Percentiles rank a stretch among this genome's conserved stretches.
These are phyloP conservation scores for Trichoderma pleuroti DNA, from an alignment of 2,329 filamentous ascomycete genomes.

Conservation along the genomic window DNA sequence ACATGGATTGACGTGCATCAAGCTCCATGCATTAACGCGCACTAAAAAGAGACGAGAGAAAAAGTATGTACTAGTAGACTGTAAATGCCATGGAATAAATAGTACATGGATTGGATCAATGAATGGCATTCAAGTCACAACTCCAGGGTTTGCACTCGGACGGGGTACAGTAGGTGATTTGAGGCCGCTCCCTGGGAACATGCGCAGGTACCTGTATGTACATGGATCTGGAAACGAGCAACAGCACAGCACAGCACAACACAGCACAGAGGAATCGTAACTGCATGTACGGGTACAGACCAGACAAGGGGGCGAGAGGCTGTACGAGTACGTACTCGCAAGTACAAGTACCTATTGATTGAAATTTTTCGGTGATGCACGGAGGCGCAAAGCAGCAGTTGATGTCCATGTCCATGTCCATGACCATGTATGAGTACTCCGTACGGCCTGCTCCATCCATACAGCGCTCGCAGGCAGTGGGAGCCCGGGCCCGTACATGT, in stretches of 20 bases:
- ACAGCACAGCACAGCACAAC: too few relatives aligned
- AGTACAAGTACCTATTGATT: too few relatives aligned
- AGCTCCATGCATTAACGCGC: background rate
- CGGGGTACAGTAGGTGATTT: too few relatives aligned
- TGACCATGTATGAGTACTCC: background rate
- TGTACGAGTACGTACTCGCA: background rate
- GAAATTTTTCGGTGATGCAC: background rate
- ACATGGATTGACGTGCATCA: background rate
- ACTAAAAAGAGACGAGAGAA: background rate
- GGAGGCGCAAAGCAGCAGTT: background rate
- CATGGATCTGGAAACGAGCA: too few relatives aligned
- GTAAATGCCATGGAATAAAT: too few relatives aligned
- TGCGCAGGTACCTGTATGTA: too few relatives aligned
- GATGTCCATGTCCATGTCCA: background rate
- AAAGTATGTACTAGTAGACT: too few relatives aligned
- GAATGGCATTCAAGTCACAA: too few relatives aligned
- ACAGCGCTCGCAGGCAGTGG: background rate
- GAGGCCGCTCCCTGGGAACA: too few relatives aligned
- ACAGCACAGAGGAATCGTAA: too few relatives aligned
- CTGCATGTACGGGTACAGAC: background rate
- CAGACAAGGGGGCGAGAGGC: background rate
- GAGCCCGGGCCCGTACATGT: background rate
- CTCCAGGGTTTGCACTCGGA: too few relatives aligned
- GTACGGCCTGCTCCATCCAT: background rate
- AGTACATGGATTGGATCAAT: too few relatives aligned